Conservation (phyloP, 2,329 filamentous ascomycete species). For the Fusarium sp. region DNA sequence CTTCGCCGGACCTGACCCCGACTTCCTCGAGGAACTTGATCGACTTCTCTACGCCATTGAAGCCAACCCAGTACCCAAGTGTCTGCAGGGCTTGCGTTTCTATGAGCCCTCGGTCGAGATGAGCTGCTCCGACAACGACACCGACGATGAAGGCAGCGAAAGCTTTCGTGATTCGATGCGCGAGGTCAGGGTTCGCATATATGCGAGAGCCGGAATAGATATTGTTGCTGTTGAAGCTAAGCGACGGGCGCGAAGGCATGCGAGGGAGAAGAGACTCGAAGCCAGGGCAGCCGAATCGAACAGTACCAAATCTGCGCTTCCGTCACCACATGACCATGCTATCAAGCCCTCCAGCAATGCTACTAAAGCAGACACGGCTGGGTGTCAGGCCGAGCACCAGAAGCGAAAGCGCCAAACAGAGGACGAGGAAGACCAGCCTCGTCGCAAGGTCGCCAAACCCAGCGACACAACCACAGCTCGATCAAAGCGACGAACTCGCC, state of each 20-base stretch:
- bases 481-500: background rate
- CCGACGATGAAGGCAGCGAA: background rate
- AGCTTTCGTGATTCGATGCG: accelerated
- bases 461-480: background rate
- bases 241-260: background rate
- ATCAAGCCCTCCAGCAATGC: background rate
- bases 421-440: background rate
- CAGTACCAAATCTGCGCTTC: background rate
- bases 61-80: background rate
- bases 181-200: accelerated
- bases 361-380: accelerated
- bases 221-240: background rate
- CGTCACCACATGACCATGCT: background rate
- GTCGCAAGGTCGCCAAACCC: background rate
- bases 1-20: background rate
- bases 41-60: background rate
- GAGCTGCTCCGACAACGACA: background rate
- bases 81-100: background rate
- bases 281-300: background rate
- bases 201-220: background rate
- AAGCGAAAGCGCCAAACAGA: background rate
- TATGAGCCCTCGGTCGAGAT: background rate
- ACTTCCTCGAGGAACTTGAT: background rate
- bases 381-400: accelerated
- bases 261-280: background rate